Conservation (phyloP, 1,284 basidiomycete species). For the Fomitopsis palustris region DNA sequence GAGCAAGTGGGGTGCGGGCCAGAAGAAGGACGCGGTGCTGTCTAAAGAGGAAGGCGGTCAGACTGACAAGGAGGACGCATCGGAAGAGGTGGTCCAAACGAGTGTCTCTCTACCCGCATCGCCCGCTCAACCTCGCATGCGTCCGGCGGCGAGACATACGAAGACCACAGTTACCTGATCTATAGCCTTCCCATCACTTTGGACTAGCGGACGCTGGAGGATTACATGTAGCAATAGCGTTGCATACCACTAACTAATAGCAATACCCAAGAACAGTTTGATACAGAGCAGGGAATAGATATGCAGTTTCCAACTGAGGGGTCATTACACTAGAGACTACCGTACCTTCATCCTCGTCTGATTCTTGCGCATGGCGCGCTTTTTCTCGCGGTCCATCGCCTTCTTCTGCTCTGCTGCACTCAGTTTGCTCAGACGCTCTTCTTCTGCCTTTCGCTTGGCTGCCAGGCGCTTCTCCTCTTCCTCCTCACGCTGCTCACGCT, state of each 20-base stretch:
- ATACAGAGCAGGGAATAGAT: neutral
- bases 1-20: slow-evolving; percentile 33
- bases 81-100: neutral
- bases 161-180: neutral
- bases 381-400: slow-evolving; percentile 74
- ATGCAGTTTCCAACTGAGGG: neutral
- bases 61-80: slow-evolving; percentile 1
- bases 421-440: slow-evolving; percentile 57
- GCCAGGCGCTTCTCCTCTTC: slow-evolving; percentile 58
- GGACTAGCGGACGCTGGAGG: slow-evolving; percentile 16
- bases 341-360: slow-evolving; percentile 58
- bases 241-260: slow-evolving; percentile 22
- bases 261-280: neutral
- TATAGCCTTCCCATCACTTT: neutral
- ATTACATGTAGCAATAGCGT: slow-evolving; percentile 24
- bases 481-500: slow-evolving; percentile 72
- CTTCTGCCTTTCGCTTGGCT: slow-evolving; percentile 71
- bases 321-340: slow-evolving; percentile 21
- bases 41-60: neutral
- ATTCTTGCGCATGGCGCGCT: slow-evolving; percentile 62
- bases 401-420: slow-evolving; percentile 78
- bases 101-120: slow-evolving; percentile 11
- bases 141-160: neutral
- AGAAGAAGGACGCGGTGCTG: slow-evolving; percentile 9
- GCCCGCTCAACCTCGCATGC: slow-evolving; percentile 1